Percentiles rank a stretch among this genome's conserved stretches.
These are phyloP conservation scores for Aspergillus asperescens DNA, from an alignment of 495 filamentous ascomycete species.

Conservation along the genomic window DNA sequence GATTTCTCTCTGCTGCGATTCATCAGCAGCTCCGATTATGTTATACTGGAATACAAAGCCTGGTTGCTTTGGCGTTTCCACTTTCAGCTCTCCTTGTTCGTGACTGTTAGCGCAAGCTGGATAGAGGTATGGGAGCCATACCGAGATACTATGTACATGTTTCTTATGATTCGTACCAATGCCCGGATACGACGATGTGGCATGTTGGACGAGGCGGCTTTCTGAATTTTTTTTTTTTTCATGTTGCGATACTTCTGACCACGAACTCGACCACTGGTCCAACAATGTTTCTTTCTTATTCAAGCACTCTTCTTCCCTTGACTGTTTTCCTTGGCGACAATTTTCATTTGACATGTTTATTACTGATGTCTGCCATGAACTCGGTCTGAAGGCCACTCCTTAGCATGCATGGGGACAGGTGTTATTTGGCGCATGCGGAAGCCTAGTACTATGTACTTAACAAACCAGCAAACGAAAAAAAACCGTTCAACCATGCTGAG, in stretches of 20 bases:
- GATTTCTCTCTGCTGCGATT: slow-evolving; percentile 18
- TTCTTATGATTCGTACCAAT: background rate
- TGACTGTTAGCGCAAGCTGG: slow-evolving; percentile 3
- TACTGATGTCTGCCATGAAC: slow-evolving; percentile 35
- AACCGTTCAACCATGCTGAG: too few relatives aligned
- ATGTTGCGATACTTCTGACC: background rate
- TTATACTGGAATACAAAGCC: slow-evolving; percentile 26
- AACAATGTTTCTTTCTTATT: slow-evolving; percentile 16
- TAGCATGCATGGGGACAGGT: slow-evolving; percentile 46
- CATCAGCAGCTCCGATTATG: background rate
- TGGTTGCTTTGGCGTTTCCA: slow-evolving; percentile 39
- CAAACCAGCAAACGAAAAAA: too few relatives aligned
- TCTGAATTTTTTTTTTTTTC: background rate
- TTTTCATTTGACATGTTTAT: slow-evolving; percentile 19
- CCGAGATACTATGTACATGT: background rate
- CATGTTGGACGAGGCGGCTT: background rate
- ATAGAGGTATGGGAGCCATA: background rate
- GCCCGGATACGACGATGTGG: background rate
- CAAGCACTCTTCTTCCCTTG: slow-evolving; percentile 7
- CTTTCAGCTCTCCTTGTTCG: slow-evolving; percentile 8
- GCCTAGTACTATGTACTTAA: slow-evolving; percentile 25
- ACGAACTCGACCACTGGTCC: slow-evolving; percentile 16
- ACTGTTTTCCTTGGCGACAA: slow-evolving; percentile 13
- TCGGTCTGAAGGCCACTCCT: slow-evolving; percentile 30
- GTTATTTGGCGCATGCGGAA: slow-evolving; percentile 39